These are phyloP conservation scores for Ceratobasidium sp. DNA, from an alignment of 1,284 basidiomycete species.

Conservation along the genomic window DNA sequence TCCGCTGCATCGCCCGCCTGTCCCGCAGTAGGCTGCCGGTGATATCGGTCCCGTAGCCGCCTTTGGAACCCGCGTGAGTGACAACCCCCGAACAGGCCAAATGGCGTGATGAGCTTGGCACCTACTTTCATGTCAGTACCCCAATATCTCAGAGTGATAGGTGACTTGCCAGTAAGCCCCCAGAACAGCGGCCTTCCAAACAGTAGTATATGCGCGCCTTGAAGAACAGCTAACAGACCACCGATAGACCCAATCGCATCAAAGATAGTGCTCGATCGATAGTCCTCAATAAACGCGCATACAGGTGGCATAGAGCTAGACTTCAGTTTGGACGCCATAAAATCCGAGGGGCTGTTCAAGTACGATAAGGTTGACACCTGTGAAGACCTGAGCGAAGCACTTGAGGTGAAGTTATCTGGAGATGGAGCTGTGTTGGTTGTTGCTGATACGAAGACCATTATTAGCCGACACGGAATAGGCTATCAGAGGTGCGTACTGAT, in stretches of 20 bases:
- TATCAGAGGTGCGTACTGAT: background rate
- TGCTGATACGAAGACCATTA: background rate
- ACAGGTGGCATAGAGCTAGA: background rate
- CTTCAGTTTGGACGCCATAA: background rate
- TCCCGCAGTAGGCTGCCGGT: background rate
- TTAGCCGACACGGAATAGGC: background rate
- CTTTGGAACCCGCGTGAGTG: background rate
- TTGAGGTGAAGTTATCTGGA: background rate
- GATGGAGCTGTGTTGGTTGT: background rate
- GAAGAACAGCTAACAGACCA: constrained; percentile 16
- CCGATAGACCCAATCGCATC: constrained; percentile 18
- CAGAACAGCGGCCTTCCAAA: constrained; percentile 27
- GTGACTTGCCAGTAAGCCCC: constrained; percentile 12
- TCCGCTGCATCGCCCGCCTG: background rate
- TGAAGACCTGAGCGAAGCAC: background rate
- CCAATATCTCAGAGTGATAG: background rate
- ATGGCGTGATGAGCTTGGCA: constrained; percentile 19
- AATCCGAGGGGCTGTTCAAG: background rate
- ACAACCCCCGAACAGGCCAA: constrained; percentile 1
- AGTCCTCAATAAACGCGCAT: constrained; percentile 21
- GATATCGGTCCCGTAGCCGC: constrained; percentile 6
- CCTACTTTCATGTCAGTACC: background rate
- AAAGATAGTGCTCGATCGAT: constrained; percentile 15
- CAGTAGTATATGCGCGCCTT: constrained; percentile 7
- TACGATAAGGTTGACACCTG: background rate